Conservation (phyloP, 1,284 basidiomycete genomes). For the Puccinia triticina region DNA sequence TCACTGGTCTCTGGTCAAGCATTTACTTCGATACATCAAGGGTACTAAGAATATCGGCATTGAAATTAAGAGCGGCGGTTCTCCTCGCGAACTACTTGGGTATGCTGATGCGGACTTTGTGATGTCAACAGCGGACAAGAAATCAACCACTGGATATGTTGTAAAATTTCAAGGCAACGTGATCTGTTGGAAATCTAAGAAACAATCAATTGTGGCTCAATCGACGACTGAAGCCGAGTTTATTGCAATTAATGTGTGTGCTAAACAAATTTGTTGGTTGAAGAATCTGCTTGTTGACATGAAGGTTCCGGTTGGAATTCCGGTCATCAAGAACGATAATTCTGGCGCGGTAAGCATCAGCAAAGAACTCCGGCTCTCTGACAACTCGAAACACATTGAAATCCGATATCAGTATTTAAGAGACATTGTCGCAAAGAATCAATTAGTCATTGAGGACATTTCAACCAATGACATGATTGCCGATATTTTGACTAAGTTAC, state of each 20-base stretch:
- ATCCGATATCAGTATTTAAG: slow-evolving; percentile 37
- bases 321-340: too few relatives aligned
- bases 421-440: not conserved
- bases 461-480: not conserved
- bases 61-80: not conserved
- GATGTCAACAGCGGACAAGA: too few relatives aligned
- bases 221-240: too few relatives aligned
- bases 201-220: slow-evolving; percentile 29
- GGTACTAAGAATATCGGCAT: not conserved
- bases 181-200: slow-evolving; percentile 8
- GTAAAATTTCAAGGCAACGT: not conserved
- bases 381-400: slow-evolving; percentile 34
- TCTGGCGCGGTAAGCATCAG: too few relatives aligned
- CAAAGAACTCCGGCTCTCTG: too few relatives aligned
- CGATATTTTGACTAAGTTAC: not conserved
- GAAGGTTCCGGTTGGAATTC: too few relatives aligned
- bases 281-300: too few relatives aligned
- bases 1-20: slow-evolving; percentile 7
- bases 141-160: slow-evolving; percentile 8
- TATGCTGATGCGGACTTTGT: slow-evolving; percentile 38
- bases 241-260: too few relatives aligned
- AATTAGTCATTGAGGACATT: not conserved
- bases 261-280: too few relatives aligned
- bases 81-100: too few relatives aligned
- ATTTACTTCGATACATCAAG: too few relatives aligned